Evolutionary conservation across 2,329 filamentous ascomycete genomes (phyloP).

Genomic region (Fusarium nygamai): DNA sequence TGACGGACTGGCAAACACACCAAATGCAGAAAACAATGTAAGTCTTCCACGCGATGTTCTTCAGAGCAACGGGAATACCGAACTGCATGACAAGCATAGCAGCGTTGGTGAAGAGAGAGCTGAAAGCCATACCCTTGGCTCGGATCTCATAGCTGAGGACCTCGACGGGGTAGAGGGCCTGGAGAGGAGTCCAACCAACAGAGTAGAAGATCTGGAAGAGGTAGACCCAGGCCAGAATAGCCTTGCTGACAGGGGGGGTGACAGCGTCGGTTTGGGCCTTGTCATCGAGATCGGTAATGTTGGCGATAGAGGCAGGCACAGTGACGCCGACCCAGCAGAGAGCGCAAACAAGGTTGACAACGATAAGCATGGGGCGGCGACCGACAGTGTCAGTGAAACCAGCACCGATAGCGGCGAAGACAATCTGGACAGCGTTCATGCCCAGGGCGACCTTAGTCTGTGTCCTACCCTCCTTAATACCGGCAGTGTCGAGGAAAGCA

Average conservation of each 20-base stretch:
- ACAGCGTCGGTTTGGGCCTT: slow-evolving; percentile 38
- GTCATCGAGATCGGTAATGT: slow-evolving; percentile 42
- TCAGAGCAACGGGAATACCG: slow-evolving; percentile 57
- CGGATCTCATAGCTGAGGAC: slow-evolving; percentile 63
- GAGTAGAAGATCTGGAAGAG: slow-evolving; percentile 53
- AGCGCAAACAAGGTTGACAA: slow-evolving; percentile 57
- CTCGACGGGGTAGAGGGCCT: slow-evolving; percentile 62
- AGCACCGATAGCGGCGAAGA: slow-evolving; percentile 59
- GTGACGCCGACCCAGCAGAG: slow-evolving; percentile 61
- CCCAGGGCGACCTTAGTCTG: slow-evolving; percentile 59
- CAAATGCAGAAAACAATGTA: slow-evolving; percentile 63
- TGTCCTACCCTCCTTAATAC: slow-evolving; percentile 51
- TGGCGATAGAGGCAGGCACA: slow-evolving; percentile 53
- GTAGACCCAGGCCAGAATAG: slow-evolving; percentile 57
- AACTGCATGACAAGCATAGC: slow-evolving; percentile 52
- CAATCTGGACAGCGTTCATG: slow-evolving; percentile 60
- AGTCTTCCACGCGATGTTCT: slow-evolving; percentile 62
- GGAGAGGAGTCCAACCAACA: slow-evolving; percentile 50
- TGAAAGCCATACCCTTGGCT: slow-evolving; percentile 66
- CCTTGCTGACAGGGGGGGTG: slow-evolving; percentile 52
- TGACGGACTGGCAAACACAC: slow-evolving; percentile 52
- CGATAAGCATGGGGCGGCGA: slow-evolving; percentile 61
- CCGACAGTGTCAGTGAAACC: slow-evolving; percentile 59
- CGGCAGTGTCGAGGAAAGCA: slow-evolving; percentile 61
- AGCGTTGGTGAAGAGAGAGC: slow-evolving; percentile 55